Evolutionary conservation across 2,329 filamentous ascomycete species (phyloP).

Genomic region (Penicillium sumatraense): DNA sequence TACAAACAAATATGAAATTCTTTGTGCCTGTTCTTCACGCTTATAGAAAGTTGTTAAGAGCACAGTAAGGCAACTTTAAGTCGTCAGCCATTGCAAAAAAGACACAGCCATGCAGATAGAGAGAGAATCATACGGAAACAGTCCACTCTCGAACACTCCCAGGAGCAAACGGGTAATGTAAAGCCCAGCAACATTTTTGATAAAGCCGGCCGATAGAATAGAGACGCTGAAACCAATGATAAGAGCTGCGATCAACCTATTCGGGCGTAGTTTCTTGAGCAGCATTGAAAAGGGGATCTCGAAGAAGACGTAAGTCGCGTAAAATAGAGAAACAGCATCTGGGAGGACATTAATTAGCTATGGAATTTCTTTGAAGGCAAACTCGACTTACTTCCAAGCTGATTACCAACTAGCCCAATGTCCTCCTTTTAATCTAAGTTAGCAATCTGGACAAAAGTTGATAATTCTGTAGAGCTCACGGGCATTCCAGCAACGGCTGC

Average conservation of each 20-base stretch:
- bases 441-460: not conserved
- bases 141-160: constrained; percentile 22
- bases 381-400: constrained; percentile 36
- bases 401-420: constrained; percentile 40
- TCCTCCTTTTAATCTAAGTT: constrained; percentile 16
- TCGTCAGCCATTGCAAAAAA: not conserved
- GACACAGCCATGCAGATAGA: no score
- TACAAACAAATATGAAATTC: constrained; percentile 27
- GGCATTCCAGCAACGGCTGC: constrained; percentile 19
- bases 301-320: constrained; percentile 48
- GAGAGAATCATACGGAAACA: constrained; percentile 15
- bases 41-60: constrained; percentile 29
- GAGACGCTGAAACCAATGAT: constrained; percentile 44
- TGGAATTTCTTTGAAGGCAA: constrained; percentile 25
- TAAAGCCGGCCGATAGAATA: constrained; percentile 47
- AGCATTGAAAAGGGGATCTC: constrained; percentile 48
- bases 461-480: not conserved
- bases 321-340: constrained; percentile 49
- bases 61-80: constrained; percentile 23
- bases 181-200: constrained; percentile 33
- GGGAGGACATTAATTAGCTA: constrained; percentile 15
- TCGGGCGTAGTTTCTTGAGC: constrained; percentile 44
- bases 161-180: constrained; percentile 32
- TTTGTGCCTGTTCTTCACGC: constrained; percentile 26
- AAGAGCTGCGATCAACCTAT: constrained; percentile 30